These are phyloP conservation scores for Micractinium conductrix DNA, from an alignment of 139 green algal species.

Conservation along the genomic window DNA sequence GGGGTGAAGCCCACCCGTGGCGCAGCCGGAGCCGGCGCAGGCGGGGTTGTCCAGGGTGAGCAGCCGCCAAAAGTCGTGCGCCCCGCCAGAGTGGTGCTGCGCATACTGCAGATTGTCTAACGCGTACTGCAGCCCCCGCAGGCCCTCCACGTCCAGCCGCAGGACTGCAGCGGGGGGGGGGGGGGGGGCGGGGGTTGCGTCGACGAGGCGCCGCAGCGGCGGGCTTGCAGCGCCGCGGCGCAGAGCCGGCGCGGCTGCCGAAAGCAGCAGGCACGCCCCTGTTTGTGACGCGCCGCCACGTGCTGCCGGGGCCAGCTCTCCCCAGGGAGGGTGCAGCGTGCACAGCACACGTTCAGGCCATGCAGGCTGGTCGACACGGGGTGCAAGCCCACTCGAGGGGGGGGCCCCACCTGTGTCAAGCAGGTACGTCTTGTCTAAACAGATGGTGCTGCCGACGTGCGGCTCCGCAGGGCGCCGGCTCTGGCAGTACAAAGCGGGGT, in stretches of 20 bases:
- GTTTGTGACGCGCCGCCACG: not conserved
- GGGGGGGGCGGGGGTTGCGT: not conserved
- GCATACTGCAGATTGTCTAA: constrained; percentile 27
- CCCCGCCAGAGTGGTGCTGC: constrained; percentile 10
- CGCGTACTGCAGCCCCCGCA: constrained; percentile 23
- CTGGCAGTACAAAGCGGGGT: too few relatives aligned
- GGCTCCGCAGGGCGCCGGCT: constrained; percentile 1
- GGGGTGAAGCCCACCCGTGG: not conserved
- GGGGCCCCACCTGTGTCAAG: constrained; percentile 12
- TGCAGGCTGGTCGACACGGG: too few relatives aligned
- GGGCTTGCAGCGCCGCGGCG: not conserved
- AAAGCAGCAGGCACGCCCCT: not conserved
- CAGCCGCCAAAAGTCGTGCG: constrained; percentile 19
- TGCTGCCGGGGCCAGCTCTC: not conserved
- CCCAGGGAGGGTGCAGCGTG: not conserved
- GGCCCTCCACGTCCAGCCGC: constrained; percentile 12
- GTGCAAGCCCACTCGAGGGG: too few relatives aligned
- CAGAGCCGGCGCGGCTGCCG: not conserved
- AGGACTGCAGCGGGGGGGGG: constrained; percentile 1
- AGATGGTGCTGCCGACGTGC: constrained; percentile 6
- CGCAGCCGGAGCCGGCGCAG: constrained; percentile 3
- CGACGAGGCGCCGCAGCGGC: not conserved
- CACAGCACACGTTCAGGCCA: not conserved
- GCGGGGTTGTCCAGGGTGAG: constrained; percentile 22
- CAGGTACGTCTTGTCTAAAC: constrained; percentile 33